These are phyloP conservation scores for Globisporangium canariense DNA, from an alignment of 352 stramenopile species.

Conservation along the genomic window DNA sequence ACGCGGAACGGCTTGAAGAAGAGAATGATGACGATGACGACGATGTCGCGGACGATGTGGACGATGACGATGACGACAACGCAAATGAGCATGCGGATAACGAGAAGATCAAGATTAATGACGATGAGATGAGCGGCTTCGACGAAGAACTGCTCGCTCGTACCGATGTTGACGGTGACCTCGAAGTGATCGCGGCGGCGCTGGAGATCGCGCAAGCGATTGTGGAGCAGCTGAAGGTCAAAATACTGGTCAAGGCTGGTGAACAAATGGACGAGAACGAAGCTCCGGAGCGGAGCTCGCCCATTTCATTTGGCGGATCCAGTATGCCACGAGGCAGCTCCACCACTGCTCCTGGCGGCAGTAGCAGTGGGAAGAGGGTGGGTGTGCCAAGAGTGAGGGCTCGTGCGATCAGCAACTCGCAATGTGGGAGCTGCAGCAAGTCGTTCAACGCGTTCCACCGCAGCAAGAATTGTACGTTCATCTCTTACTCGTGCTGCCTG, in stretches of 20 bases:
- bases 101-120: slow-evolving; percentile 2
- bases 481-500: background rate
- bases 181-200: slow-evolving; percentile 44
- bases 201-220: slow-evolving; percentile 54
- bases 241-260: slow-evolving; percentile 44
- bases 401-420: slow-evolving; percentile 23
- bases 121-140: slow-evolving; percentile 17
- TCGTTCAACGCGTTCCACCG: slow-evolving; percentile 75
- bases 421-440: slow-evolving; percentile 52
- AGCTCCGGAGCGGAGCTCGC: slow-evolving; percentile 12
- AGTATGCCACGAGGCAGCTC: background rate
- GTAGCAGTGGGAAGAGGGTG: slow-evolving; percentile 7
- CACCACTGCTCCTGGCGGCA: slow-evolving; percentile 1
- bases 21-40: slow-evolving; percentile 45
- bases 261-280: slow-evolving; percentile 39
- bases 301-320: slow-evolving; percentile 11
- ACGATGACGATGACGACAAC: slow-evolving; percentile 33
- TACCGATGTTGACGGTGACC: slow-evolving; percentile 26
- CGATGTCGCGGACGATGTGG: slow-evolving; percentile 37
- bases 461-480: slow-evolving; percentile 44
- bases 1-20: slow-evolving; percentile 21
- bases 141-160: slow-evolving; percentile 8
- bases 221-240: slow-evolving; percentile 52
- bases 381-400: slow-evolving; percentile 47
- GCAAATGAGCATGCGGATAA: slow-evolving; percentile 9